These are phyloP conservation scores for Solanum arcanum DNA, from an alignment of 257 asterid species.

Conservation along the genomic window DNA sequence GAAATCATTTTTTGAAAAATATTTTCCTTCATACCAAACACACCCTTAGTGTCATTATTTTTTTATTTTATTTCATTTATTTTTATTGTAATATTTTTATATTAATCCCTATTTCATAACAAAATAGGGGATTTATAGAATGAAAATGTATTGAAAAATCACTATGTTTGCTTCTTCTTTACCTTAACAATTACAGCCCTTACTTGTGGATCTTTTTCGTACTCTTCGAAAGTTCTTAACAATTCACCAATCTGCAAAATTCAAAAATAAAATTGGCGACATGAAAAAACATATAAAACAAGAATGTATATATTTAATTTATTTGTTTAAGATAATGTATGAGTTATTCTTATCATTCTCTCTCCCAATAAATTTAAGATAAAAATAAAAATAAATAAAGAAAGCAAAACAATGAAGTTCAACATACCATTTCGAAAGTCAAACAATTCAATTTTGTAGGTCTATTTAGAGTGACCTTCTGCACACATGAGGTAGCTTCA, in stretches of 20 bases:
- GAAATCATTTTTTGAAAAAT: too few species aligned
- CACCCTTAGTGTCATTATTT: too few species aligned
- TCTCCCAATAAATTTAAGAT: background rate
- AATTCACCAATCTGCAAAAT: background rate
- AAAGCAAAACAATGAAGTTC: background rate
- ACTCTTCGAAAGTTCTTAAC: background rate
- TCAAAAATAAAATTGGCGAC: background rate
- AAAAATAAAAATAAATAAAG: background rate
- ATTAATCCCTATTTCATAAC: too few species aligned
- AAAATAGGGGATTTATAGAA: too few species aligned
- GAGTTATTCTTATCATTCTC: background rate
- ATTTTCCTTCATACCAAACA: too few species aligned
- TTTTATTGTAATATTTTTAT: too few species aligned
- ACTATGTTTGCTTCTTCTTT: background rate
- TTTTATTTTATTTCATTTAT: background rate
- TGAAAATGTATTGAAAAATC: background rate
- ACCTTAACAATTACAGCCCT: background rate
- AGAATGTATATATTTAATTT: background rate
- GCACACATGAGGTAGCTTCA: background rate
- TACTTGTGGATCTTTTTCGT: background rate
- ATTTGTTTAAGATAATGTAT: too few species aligned
- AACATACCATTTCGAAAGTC: constrained; percentile 4
- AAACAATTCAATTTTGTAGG: constrained; percentile 3
- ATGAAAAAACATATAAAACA: background rate
- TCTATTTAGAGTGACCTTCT: background rate